Conservation (phyloP, 805 yeast genomes). For the Candida caryicola region DNA sequence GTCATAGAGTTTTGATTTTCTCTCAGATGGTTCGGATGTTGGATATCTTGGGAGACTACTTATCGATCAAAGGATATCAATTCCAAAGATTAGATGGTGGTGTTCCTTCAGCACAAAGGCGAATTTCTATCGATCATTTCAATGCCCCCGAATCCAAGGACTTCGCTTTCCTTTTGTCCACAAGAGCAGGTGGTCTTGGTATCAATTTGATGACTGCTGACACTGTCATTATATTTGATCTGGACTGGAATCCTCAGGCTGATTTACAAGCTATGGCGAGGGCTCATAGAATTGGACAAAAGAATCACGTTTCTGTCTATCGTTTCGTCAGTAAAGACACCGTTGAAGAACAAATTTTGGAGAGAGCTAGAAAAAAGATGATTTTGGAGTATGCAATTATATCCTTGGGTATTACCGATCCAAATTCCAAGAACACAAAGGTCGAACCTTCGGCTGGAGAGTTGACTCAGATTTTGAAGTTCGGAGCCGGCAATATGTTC, state of each 20-base stretch:
- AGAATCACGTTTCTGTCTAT: slow-evolving; percentile 95
- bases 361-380: slow-evolving; percentile 97
- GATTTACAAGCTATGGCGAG: slow-evolving; percentile 99
- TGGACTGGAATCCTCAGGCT: slow-evolving; percentile 99
- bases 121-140: slow-evolving; percentile 93
- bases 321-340: slow-evolving; percentile 98
- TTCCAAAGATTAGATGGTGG: slow-evolving; percentile 97
- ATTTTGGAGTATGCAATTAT: slow-evolving; percentile 96
- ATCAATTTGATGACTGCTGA: slow-evolving; percentile 99
- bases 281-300: slow-evolving; percentile 99
- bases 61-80: slow-evolving; percentile 78
- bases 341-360: slow-evolving; percentile 95
- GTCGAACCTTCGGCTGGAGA: slow-evolving; percentile 82
- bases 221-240: slow-evolving; percentile 95
- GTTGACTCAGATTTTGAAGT: slow-evolving; percentile 87
- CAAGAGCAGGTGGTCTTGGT: slow-evolving; percentile 99
- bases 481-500: slow-evolving; percentile 99
- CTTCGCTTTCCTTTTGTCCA: slow-evolving; percentile 83
- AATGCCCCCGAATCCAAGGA: slow-evolving; percentile 92
- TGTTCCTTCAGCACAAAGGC: slow-evolving; percentile 87
- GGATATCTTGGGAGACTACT: slow-evolving; percentile 91
- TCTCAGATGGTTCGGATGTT: slow-evolving; percentile 97
- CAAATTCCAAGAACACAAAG: slow-evolving; percentile 51
- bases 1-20: slow-evolving; percentile 92
- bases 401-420: slow-evolving; percentile 90